phyloP scores from a whole-genome alignment of 345 rosid genomes.

The Eucalyptus regnans region DNA sequence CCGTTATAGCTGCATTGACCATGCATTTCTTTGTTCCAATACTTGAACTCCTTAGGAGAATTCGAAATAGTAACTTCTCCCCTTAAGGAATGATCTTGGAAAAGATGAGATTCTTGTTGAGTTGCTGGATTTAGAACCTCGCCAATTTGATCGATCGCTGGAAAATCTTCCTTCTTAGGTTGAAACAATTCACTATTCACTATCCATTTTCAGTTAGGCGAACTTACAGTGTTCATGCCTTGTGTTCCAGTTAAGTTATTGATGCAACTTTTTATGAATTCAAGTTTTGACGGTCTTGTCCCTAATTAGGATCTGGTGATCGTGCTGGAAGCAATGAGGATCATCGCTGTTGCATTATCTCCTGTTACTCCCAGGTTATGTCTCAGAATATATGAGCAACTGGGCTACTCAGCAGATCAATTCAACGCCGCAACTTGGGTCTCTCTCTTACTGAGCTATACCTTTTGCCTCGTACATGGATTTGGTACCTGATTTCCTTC shows the following conservation, averaged over 20 bases:
- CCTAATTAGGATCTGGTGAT: constrained; percentile 70
- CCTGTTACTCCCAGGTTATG: constrained; percentile 71
- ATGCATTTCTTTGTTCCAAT: neutral
- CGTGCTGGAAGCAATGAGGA: constrained; percentile 78
- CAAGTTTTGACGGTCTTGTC: neutral
- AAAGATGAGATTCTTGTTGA: neutral
- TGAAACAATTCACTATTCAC: neutral
- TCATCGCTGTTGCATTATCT: constrained; percentile 64
- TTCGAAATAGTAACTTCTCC: neutral
- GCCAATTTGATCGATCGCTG: neutral
- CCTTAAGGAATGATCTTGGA: neutral
- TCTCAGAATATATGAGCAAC: constrained; percentile 66
- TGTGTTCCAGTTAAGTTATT: neutral
- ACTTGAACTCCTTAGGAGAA: neutral
- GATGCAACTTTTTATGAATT: neutral
- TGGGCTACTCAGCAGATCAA: constrained; percentile 62
- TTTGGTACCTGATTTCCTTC: neutral
- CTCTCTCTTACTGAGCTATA: neutral
- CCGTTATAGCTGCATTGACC: neutral
- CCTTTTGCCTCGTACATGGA: too few species aligned
- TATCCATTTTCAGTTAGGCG: neutral
- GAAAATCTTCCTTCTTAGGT: neutral
- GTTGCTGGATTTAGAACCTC: neutral
- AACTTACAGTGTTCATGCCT: neutral
- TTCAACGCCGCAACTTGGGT: constrained; percentile 57